Conservation (phyloP, 1,139 yeast genomes). For the Nakaseomyces bracarensis region DNA sequence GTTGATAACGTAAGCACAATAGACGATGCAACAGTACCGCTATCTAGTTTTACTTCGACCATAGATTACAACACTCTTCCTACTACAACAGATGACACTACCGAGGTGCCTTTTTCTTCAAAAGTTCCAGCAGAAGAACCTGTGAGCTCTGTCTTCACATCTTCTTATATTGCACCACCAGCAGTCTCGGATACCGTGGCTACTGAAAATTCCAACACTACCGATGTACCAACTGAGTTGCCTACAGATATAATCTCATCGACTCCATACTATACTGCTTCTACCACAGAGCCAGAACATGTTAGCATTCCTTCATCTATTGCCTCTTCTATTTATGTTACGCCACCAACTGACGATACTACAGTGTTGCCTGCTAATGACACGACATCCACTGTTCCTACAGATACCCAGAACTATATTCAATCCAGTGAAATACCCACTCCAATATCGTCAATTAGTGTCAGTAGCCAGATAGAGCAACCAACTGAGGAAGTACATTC, state of each 20-base stretch:
- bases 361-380: not conserved
- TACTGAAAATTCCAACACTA: not conserved
- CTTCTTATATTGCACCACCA: not conserved
- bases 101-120: no score
- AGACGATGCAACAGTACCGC: no score
- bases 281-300: not conserved
- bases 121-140: no score
- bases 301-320: not conserved
- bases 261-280: no score
- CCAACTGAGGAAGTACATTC: not conserved
- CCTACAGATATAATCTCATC: not conserved
- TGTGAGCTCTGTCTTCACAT: no score
- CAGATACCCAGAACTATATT: not conserved
- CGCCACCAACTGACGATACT: not conserved
- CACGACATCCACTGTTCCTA: conserved; percentile 7
- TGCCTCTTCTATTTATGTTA: not conserved
- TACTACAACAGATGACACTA: no score
- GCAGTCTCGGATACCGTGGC: no score
- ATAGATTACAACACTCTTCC: no score
- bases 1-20: no score
- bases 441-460: not conserved
- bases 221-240: conserved; percentile 5
- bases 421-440: not conserved
- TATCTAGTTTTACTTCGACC: no score
- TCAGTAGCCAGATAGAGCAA: not conserved